phyloP scores from a whole-genome alignment of 2,329 filamentous ascomycete species.

The Hirsutella minnesotensis region DNA sequence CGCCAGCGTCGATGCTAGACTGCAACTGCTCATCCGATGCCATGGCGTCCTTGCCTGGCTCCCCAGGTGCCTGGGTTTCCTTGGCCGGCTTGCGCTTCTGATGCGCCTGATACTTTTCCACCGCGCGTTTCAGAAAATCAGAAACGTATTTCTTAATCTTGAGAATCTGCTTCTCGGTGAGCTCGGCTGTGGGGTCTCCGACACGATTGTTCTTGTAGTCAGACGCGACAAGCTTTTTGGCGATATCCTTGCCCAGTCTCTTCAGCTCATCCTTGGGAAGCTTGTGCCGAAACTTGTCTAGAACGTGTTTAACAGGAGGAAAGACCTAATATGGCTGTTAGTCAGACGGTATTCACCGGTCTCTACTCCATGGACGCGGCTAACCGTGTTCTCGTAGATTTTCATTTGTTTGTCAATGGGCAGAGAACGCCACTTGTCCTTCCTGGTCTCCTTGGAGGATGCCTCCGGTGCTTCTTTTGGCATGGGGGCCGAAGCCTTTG shows the following conservation, averaged over 20 bases:
- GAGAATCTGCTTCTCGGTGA: slow-evolving; percentile 66
- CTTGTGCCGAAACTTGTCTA: slow-evolving; percentile 78
- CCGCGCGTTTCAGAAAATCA: slow-evolving; percentile 77
- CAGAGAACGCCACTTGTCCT: slow-evolving; percentile 59
- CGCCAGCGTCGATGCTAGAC: background rate
- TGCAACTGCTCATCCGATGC: slow-evolving; percentile 7
- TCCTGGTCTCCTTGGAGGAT: slow-evolving; percentile 44
- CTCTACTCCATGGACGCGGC: slow-evolving; percentile 14
- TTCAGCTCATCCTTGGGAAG: slow-evolving; percentile 69
- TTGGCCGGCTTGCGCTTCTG: slow-evolving; percentile 42
- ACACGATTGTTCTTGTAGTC: slow-evolving; percentile 90
- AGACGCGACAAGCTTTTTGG: slow-evolving; percentile 80
- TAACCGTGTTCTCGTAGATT: slow-evolving; percentile 84
- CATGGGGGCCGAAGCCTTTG: slow-evolving; percentile 41
- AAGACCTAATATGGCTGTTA: slow-evolving; percentile 47
- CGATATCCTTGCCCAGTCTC: slow-evolving; percentile 52
- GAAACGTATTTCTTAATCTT: slow-evolving; percentile 77
- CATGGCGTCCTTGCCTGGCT: background rate
- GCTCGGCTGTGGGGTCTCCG: slow-evolving; percentile 56
- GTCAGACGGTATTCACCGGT: background rate
- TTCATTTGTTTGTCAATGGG: slow-evolving; percentile 84
- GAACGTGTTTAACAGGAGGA: slow-evolving; percentile 72
- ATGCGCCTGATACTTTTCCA: slow-evolving; percentile 58
- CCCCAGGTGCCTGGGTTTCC: slow-evolving; percentile 3
- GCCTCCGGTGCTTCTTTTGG: slow-evolving; percentile 52